Base-by-base conservation (phyloP, 257 asterid species). In the Rehmannia glutinosa region DNA sequence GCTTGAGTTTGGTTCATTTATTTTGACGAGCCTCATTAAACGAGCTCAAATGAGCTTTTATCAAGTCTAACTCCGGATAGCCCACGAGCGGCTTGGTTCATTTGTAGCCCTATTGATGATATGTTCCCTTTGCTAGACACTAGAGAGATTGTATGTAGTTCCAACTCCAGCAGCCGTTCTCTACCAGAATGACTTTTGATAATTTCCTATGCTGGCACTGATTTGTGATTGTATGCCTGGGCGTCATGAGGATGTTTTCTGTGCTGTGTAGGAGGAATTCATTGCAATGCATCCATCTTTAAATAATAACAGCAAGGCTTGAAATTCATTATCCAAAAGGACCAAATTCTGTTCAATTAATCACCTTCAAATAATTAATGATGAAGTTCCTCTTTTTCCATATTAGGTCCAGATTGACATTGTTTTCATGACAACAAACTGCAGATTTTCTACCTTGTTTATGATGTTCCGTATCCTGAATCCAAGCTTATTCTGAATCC, bases 141-240 rank as follows among this genome's bases (percentile, higher is more conserved):
- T 19, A 17, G 8, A 49, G 21, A 53, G 20, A 28, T 53, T n/a
- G 10, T 33, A 50, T 30, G 27, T 51, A 17, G 28, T 61, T 67
- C 63, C 25, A 55, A 20, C 32, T 70, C 38, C 38, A 58, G 57
- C 53, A 12, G n/a, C 64, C 65, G 38, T 38, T 74, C 59, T 68
- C 32, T 0, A 16, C 19, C 45, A 49, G 62, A 57, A 69, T 56
- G 43, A 20, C 23, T 32, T 38, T 68, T 10, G 27, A 52, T 47
- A 2, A 43, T 65, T 23, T 58, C 53, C 38, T 51, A 10, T 43
- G 39, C 35, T 17, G 28, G 21, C 46, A 45, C 55, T 33, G 45
- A 11, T 56, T 57, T 45, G 19, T 21, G 1, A 13, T 27, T 51
- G 1, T 51, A 19, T 66, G 30, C 35, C 43, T 52, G 28, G 49